phyloP scores from a whole-genome alignment of 2,329 filamentous ascomycete species.

The Corynespora cassiicola region DNA sequence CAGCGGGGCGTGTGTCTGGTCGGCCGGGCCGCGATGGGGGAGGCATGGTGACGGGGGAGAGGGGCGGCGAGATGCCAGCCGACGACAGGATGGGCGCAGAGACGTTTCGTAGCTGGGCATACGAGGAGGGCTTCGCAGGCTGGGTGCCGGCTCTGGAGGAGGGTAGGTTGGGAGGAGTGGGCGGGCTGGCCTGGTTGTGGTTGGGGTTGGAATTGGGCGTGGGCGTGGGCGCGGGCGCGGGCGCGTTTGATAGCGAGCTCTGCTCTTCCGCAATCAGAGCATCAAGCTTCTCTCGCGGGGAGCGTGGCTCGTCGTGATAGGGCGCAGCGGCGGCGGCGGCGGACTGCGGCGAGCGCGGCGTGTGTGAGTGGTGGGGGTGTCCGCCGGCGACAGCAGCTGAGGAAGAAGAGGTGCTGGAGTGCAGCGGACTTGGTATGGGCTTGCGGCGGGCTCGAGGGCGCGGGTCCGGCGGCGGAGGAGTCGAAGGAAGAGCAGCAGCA shows the following conservation, averaged over 20 bases:
- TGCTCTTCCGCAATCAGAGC: slow-evolving; percentile 44
- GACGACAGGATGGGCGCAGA: slow-evolving; percentile 43
- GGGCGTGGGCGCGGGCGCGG: slow-evolving; percentile 22
- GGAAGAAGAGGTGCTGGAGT: slow-evolving; percentile 14
- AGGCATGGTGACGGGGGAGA: slow-evolving; percentile 44
- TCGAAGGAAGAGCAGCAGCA: slow-evolving; percentile 21
- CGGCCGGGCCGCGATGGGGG: slow-evolving; percentile 43
- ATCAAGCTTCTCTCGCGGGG: slow-evolving; percentile 47
- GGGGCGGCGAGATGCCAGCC: slow-evolving; percentile 38
- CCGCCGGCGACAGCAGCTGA: slow-evolving; percentile 17
- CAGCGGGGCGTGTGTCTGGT: slow-evolving; percentile 36
- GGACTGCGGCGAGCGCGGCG: slow-evolving; percentile 16
- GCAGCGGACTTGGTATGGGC: slow-evolving; percentile 35
- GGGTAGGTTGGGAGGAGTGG: slow-evolving; percentile 14
- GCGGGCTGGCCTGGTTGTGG: slow-evolving; percentile 9
- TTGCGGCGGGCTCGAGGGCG: slow-evolving; percentile 22
- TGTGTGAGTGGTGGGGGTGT: slow-evolving; percentile 11
- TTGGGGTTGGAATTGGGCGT: slow-evolving; percentile 14
- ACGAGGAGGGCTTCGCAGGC: slow-evolving; percentile 31
- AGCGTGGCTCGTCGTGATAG: slow-evolving; percentile 41
- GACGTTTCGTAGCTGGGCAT: slow-evolving; percentile 42
- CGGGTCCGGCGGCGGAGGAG: slow-evolving; percentile 25
- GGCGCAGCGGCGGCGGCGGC: slow-evolving; percentile 13
- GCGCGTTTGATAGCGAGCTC: slow-evolving; percentile 15
- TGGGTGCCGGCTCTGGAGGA: slow-evolving; percentile 17